Base-by-base conservation (phyloP, 768 basidiomycete species). In the Kwoniella heveanensis region DNA sequence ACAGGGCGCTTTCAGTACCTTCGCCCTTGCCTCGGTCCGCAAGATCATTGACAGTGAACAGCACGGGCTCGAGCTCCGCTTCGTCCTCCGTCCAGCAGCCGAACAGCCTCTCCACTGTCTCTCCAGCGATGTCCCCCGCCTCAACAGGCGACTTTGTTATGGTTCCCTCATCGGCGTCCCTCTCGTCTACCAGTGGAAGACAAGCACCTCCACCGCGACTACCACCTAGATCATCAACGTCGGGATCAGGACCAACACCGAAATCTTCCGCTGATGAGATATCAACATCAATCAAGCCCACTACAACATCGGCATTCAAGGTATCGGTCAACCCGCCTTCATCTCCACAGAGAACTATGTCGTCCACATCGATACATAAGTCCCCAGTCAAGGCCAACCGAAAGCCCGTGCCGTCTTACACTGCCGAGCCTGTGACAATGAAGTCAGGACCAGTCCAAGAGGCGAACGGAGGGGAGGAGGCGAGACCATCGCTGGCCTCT, bases 111-210 rank as follows among this genome's bases (percentile, higher is more conserved):
- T 17, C 27, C 24, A 65, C 39, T n/a, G 27, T 25, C 22, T 48
- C 65, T 8, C 65, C 68, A 12, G 27, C 32, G 2, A 53, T 74
- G 2, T 71, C 70, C 13, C 70, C 73, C 6, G 57, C 66, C 5
- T 67, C 70, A 15, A 74, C 73, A 12, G 73, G 73, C 9, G 73
- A 74, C 46, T 74, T 65, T 36, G 62, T 72, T 32, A 47, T 73
- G 30, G 65, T 73, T 8, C 51, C 62, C 15, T 60, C 65, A 6
- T 32, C 66, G n/a, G n/a, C n/a, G n/a, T n/a, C n/a, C n/a, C n/a
- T n/a, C n/a, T n/a, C n/a, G n/a, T n/a, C n/a, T n/a, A n/a, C n/a
- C n/a, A n/a, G n/a, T n/a, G n/a, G n/a, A n/a, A n/a, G n/a, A n/a
- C n/a, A n/a, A n/a, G n/a, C n/a, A n/a, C n/a, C 39, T 22, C 25